Base-by-base conservation (phyloP, 768 basidiomycete genomes). In the Suillus lakei region DNA sequence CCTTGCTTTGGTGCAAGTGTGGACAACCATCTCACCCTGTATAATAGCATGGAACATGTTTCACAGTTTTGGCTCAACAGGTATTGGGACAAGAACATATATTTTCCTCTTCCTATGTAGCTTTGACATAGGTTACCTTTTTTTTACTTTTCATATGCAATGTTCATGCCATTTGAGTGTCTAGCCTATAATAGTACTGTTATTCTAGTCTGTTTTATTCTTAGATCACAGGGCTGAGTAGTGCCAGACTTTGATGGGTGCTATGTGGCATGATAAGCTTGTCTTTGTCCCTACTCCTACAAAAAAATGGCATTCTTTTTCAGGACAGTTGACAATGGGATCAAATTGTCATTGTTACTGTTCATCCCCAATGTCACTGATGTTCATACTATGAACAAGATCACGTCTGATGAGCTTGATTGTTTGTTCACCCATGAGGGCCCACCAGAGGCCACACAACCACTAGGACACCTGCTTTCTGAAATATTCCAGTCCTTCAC, bases 1-100 rank as follows among this genome's bases (percentile, higher is more conserved):
- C 68, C 55, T 0, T 28, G n/a, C 21, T 69, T 69, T 54, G 63
- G 66, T 54, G 15, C 1, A 5, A 38, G 26, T 21, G 63, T 63
- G 18, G 66, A 69, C n/a, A 23, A 62, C 1, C 13, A 16, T 0
- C 60, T 69, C 23, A 64, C 12, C 8, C 34, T 38, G 2, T 32
- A 15, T 12, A 67, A 67, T 55, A 58, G 63, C 26, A 8, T 67
- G 36, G 36, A 38, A 18, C 44, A 66, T 63, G 15, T 2, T 32
- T 63, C 62, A 21, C 56, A 66, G 39, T 62, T 66, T 66, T 61
- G 56, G 60, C 32, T 48, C 64, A 46, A 65, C 58, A 64, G 50
- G 23, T 59, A 59, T 46, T 64, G 44, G 36, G 60, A 65, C 58
- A 54, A 60, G 32, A 32, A 32, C 7, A 32, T 32, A 32, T 32